Percentiles rank a stretch among this genome's conserved stretches.
These are phyloP conservation scores for Beauveria rudraprayagi DNA, from an alignment of 2,329 filamentous ascomycete genomes.

Conservation along the genomic window DNA sequence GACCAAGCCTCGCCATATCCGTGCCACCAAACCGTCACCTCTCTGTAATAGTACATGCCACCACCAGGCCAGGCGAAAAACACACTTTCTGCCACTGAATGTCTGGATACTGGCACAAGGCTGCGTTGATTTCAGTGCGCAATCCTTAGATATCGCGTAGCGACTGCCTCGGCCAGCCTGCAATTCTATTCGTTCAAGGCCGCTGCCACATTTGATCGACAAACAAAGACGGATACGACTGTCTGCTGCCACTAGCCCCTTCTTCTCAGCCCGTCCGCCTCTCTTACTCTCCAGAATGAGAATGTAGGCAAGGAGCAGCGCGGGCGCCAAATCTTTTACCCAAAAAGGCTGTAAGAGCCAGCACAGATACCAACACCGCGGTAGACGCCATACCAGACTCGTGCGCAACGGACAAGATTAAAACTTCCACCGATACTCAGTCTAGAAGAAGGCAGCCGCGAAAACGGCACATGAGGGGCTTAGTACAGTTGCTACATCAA, in stretches of 20 bases:
- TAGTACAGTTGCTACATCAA: background rate
- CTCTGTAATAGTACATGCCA: background rate
- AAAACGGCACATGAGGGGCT: background rate
- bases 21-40: background rate
- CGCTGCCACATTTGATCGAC: background rate
- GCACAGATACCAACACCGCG: background rate
- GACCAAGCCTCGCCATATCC: background rate
- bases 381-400: background rate
- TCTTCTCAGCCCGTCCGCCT: background rate
- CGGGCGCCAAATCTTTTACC: background rate
- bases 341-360: background rate
- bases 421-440: background rate
- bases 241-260: background rate
- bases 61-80: background rate
- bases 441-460: background rate
- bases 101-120: background rate
- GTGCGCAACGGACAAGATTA: background rate
- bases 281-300: background rate
- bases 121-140: background rate
- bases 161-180: background rate
- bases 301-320: background rate
- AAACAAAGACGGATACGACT: background rate
- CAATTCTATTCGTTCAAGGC: background rate
- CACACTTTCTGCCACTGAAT: background rate
- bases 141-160: background rate